phyloP scores from a whole-genome alignment of 768 basidiomycete species.

The Termitomyces sp. region DNA sequence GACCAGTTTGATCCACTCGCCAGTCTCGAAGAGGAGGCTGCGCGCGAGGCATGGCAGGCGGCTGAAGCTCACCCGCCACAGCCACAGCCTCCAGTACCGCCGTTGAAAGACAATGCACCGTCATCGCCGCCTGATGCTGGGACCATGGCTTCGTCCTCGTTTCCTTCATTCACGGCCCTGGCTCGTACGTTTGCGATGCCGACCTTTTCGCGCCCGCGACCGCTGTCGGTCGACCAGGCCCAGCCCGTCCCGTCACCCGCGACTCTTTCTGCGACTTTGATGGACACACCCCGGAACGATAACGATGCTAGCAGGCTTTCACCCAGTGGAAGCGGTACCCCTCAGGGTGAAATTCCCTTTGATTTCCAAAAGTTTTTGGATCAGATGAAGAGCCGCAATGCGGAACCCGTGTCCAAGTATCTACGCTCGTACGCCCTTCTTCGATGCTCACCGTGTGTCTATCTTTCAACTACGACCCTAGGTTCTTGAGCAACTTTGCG shows the following conservation, averaged over 20 bases:
- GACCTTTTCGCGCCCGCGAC: slow-evolving; percentile 43
- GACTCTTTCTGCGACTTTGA: slow-evolving; percentile 48
- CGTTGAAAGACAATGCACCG: slow-evolving; percentile 28
- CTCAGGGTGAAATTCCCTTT: slow-evolving; percentile 48
- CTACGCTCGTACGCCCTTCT: slow-evolving; percentile 75
- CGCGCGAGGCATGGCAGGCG: slow-evolving; percentile 60
- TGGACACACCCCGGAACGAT: slow-evolving; percentile 23
- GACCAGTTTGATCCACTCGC: slow-evolving; percentile 68
- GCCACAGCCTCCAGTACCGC: slow-evolving; percentile 29
- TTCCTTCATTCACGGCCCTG: slow-evolving; percentile 61
- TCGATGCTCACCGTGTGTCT: not conserved
- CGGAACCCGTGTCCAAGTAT: slow-evolving; percentile 94
- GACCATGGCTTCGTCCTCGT: slow-evolving; percentile 36
- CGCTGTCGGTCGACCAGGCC: slow-evolving; percentile 57
- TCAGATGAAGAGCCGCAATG: slow-evolving; percentile 84
- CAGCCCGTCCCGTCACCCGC: slow-evolving; percentile 52
- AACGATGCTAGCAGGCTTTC: slow-evolving; percentile 17
- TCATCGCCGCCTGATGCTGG: slow-evolving; percentile 21
- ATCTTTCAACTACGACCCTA: slow-evolving; percentile 23
- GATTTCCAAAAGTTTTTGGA: slow-evolving; percentile 95
- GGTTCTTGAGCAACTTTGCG: slow-evolving; percentile 90
- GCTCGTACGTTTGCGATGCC: slow-evolving; percentile 62
- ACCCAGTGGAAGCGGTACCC: slow-evolving; percentile 19
- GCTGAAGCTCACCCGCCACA: slow-evolving; percentile 58
- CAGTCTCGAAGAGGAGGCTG: slow-evolving; percentile 50